Evolutionary conservation across 306 rosid species (phyloP).

Genomic region (Cucumis melo): DNA sequence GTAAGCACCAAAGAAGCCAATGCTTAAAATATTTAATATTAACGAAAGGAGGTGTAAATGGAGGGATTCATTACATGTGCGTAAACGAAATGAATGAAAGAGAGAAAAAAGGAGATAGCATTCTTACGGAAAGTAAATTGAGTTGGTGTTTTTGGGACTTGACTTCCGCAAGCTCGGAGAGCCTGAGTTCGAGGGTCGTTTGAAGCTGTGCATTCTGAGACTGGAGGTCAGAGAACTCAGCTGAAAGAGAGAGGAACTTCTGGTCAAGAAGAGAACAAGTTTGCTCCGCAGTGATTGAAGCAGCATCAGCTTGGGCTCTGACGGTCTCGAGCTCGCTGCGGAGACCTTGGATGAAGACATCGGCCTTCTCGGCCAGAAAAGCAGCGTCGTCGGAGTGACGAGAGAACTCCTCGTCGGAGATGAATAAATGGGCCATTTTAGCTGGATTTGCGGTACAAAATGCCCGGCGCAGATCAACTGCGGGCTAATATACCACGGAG

Average conservation of each 20-base stretch:
- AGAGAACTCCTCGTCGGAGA: constrained; percentile 76
- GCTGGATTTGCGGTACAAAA: neutral
- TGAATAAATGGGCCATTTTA: constrained; percentile 36
- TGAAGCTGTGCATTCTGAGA: constrained; percentile 45
- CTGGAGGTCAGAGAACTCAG: constrained; percentile 74
- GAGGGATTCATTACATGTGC: neutral
- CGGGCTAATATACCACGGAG: neutral
- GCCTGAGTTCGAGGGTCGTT: constrained; percentile 40
- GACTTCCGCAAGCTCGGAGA: constrained; percentile 38
- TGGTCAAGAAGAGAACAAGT: constrained; percentile 88
- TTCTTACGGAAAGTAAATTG: constrained; percentile 39
- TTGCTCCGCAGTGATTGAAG: constrained; percentile 85
- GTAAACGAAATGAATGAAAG: neutral
- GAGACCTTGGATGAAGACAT: constrained; percentile 58
- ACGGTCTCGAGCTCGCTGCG: constrained; percentile 65
- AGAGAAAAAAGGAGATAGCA: neutral
- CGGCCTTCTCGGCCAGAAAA: constrained; percentile 64
- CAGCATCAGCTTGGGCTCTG: constrained; percentile 66
- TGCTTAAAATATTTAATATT: neutral
- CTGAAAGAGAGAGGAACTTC: constrained; percentile 61
- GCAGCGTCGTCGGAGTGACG: constrained; percentile 40
- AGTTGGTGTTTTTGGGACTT: constrained; percentile 53
- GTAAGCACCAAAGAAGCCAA: constrained; percentile 5
- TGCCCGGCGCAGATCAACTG: constrained; percentile 1
- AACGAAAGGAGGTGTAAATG: neutral